Evolutionary conservation across 805 yeast species (phyloP).

Genomic region (Candida insectorum): DNA sequence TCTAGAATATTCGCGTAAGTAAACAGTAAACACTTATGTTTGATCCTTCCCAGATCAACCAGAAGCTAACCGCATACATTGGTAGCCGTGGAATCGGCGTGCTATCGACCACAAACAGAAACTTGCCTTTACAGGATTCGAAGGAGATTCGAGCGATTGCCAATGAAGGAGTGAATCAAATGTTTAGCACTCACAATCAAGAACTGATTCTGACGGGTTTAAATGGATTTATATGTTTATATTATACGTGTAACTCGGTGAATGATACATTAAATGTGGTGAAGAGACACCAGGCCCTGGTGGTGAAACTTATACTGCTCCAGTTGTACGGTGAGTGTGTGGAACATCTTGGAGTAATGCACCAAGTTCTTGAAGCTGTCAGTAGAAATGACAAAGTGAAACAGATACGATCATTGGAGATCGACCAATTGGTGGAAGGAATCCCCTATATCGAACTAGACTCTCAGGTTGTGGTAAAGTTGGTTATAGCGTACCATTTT

Average conservation of each 20-base stretch:
- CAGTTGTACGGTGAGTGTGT: slow-evolving; percentile 10
- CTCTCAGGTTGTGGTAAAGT: slow-evolving; percentile 5
- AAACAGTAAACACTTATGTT: too few relatives aligned
- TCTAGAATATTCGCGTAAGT: too few relatives aligned
- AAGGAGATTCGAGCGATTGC: too few relatives aligned
- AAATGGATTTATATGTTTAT: slow-evolving; percentile 10
- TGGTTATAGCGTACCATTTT: slow-evolving; percentile 26
- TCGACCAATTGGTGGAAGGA: not conserved
- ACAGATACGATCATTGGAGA: not conserved
- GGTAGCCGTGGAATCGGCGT: too few relatives aligned
- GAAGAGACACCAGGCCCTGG: slow-evolving; percentile 25
- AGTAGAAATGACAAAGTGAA: not conserved
- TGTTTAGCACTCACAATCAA: not conserved
- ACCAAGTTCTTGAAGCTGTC: not conserved
- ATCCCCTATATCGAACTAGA: not conserved
- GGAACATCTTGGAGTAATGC: slow-evolving; percentile 12
- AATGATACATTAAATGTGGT: slow-evolving; percentile 10
- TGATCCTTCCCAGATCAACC: too few relatives aligned
- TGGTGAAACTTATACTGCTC: slow-evolving; percentile 15
- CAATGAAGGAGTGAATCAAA: too few relatives aligned
- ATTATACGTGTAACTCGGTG: slow-evolving; percentile 1
- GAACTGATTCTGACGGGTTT: not conserved
- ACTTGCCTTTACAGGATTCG: too few relatives aligned
- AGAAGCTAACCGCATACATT: too few relatives aligned
- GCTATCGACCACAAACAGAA: too few relatives aligned